Evolutionary conservation across 2,329 filamentous ascomycete genomes (phyloP), one percentile per base, ranked within the genome.

Genomic region (Pyrenophora seminiperda): DNA sequence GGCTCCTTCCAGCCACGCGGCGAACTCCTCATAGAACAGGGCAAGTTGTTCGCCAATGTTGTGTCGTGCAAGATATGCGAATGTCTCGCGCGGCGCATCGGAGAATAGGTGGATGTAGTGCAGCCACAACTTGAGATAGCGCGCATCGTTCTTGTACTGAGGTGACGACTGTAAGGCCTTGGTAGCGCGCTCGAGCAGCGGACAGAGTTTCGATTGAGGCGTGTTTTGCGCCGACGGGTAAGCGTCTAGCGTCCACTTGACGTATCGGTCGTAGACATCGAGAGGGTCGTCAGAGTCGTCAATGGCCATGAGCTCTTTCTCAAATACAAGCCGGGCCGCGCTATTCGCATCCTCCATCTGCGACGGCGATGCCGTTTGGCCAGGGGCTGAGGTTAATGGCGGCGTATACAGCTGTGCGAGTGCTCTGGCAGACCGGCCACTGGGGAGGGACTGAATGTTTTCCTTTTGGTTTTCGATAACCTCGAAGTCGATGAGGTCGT

Each of bases 401-500:
- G 89, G 80, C 54, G 91, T 87, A 81, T 91, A 91, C 24, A 91
- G 83, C 46, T 91, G 84, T 22, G 87, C 91, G 42, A 99, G 86
- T 45, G 94, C 92, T 76, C 87, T 90, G 37, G 93, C 94, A 32
- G 93, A 97, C 59, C 94, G 81, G 27, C 87, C 94, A 56, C 90
- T 89, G 13, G 93, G 92, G 10, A 99, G 82, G 17, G 91, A 87
- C 74, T 97, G 92, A 48, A 99, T 97, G 75, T 99, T 99, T 77
- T 99, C 94, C 76, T 99, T 99, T 66, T 97, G 92, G 38, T 84
- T 85, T 77, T 99, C 94, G 75, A 99, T 97, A 57, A 97, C 83
- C 65, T 96, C 89, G 77, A 99, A 97, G 76, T 79, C 75, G 63
- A 80, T 77, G 18, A 79, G 69, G 61, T 80, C 78, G 50, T 76